phyloP scores from a whole-genome alignment of 176 grass and related monocot genomes.

The Lolium perenne region DNA sequence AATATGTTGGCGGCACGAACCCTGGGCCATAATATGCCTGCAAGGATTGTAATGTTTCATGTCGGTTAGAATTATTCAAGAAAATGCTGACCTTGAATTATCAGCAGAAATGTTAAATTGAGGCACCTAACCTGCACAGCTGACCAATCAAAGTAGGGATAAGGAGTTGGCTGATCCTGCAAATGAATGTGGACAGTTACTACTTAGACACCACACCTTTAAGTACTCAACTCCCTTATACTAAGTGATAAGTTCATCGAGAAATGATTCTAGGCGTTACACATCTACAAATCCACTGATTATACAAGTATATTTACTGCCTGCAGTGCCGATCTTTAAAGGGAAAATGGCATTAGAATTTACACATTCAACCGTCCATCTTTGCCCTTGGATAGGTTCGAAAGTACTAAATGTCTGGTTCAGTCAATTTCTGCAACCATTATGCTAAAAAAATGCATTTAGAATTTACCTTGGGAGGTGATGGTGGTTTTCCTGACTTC shows the following conservation, averaged over 20 bases:
- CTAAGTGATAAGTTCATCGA: background rate
- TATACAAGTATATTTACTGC: background rate
- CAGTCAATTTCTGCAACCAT: background rate
- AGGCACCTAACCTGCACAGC: conserved; percentile 55
- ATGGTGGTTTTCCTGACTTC: conserved; percentile 65
- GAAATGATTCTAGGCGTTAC: conserved; percentile 10
- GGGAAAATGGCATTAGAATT: background rate
- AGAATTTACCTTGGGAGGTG: conserved; percentile 65
- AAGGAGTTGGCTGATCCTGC: conserved; percentile 68
- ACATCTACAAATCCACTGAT: background rate
- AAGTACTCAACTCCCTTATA: background rate
- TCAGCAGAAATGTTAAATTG: background rate
- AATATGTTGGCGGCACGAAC: conserved; percentile 70
- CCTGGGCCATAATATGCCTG: conserved; percentile 89
- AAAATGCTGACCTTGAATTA: background rate
- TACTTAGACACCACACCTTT: conserved; percentile 28
- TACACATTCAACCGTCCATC: background rate
- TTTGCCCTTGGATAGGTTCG: background rate
- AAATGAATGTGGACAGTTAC: conserved; percentile 19
- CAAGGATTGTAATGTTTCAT: conserved; percentile 26
- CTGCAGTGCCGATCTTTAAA: background rate
- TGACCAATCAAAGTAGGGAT: conserved; percentile 85
- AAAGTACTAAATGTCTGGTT: conserved; percentile 5
- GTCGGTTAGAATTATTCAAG: background rate
- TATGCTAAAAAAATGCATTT: background rate